Evolutionary conservation across 2,329 filamentous ascomycete genomes (phyloP).

Genomic region (Trichoderma lentiforme): DNA sequence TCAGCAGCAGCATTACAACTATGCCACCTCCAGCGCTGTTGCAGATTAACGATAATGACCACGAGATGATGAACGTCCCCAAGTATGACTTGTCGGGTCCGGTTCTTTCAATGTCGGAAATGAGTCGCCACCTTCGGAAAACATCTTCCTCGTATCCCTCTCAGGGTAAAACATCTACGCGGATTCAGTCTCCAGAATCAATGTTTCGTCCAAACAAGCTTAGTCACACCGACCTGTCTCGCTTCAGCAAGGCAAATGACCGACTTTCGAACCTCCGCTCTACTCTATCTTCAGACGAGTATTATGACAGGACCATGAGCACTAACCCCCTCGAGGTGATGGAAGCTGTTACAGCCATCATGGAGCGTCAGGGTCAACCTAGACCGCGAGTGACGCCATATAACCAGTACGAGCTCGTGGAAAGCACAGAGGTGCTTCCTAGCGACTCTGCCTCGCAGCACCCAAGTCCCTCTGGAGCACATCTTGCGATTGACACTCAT

Average conservation of each 20-base stretch:
- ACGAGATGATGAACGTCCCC: constrained; percentile 22
- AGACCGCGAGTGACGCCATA: constrained; percentile 24
- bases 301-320: constrained; percentile 14
- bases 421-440: constrained; percentile 28
- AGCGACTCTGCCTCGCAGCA: constrained; percentile 24
- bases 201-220: constrained; percentile 23
- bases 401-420: constrained; percentile 27
- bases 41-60: constrained; percentile 19
- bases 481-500: not conserved
- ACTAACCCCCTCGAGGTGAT: constrained; percentile 24
- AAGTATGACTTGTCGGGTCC: not conserved
- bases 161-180: constrained; percentile 21
- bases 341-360: constrained; percentile 24
- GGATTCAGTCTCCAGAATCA: constrained; percentile 30
- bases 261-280: constrained; percentile 31
- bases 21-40: not conserved
- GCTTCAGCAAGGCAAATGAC: constrained; percentile 30
- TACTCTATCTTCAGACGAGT: not conserved
- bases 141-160: constrained; percentile 34
- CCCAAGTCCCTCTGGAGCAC: not conserved
- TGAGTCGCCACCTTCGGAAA: constrained; percentile 23
- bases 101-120: not conserved
- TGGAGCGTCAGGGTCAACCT: constrained; percentile 28
- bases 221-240: constrained; percentile 29
- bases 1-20: constrained; percentile 10